Evolutionary conservation across 2,329 filamentous ascomycete species (phyloP).

Genomic region (Anisogramma anomala): DNA sequence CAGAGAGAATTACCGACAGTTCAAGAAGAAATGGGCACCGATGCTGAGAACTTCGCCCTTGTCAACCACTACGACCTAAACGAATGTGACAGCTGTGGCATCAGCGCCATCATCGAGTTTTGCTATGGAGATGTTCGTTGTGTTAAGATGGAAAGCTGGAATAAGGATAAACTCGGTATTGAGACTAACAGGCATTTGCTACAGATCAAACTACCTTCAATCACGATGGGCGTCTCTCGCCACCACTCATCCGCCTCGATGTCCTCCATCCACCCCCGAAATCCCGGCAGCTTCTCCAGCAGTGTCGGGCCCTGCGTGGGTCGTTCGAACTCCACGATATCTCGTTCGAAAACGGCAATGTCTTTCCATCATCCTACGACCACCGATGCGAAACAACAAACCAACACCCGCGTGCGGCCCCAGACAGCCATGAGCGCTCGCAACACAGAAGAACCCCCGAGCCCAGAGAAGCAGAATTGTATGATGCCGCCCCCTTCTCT

Average conservation of each 20-base stretch:
- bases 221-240: slow-evolving; percentile 22
- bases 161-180: not conserved
- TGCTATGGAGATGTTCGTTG: slow-evolving; percentile 3
- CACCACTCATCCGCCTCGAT: slow-evolving; percentile 29
- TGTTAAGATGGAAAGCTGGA: not conserved
- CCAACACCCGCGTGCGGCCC: slow-evolving; percentile 29
- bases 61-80: not conserved
- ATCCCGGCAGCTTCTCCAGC: slow-evolving; percentile 36
- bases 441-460: slow-evolving; percentile 20
- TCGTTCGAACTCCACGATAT: slow-evolving; percentile 28
- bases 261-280: slow-evolving; percentile 31
- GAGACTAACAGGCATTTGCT: slow-evolving; percentile 9
- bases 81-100: not conserved
- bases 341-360: slow-evolving; percentile 42
- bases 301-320: slow-evolving; percentile 44
- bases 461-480: slow-evolving; percentile 26
- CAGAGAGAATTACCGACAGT: not conserved
- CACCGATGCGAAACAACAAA: slow-evolving; percentile 31
- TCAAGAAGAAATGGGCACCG: not conserved
- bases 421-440: slow-evolving; percentile 27
- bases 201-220: slow-evolving; percentile 26
- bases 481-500: slow-evolving; percentile 21
- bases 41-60: not conserved
- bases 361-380: slow-evolving; percentile 35
- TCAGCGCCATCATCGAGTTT: slow-evolving; percentile 2